Evolutionary conservation across 768 basidiomycete genomes (phyloP).

Genomic region (Suillus tomentosus): DNA sequence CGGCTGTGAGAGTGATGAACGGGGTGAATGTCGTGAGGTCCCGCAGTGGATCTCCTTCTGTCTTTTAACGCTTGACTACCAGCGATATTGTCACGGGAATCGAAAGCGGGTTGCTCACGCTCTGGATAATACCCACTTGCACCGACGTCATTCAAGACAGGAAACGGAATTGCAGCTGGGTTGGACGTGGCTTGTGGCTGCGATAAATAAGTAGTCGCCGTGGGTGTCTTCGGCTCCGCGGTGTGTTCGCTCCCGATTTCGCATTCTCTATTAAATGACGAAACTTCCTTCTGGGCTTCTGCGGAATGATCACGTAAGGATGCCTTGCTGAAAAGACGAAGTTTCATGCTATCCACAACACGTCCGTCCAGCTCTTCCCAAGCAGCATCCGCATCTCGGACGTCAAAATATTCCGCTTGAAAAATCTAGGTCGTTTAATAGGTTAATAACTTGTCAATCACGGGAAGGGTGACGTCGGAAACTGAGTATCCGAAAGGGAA

Average conservation of each 20-base stretch:
- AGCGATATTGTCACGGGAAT: background rate
- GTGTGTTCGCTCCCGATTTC: conserved; percentile 33
- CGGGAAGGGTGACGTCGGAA: background rate
- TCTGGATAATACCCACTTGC: conserved; percentile 24
- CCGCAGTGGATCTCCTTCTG: conserved; percentile 3
- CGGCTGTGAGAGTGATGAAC: conserved; percentile 20
- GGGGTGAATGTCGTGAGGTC: conserved; percentile 15
- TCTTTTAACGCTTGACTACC: background rate
- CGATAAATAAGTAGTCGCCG: conserved; percentile 36
- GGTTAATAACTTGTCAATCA: background rate
- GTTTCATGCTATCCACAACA: conserved; percentile 51
- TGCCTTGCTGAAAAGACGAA: conserved; percentile 45
- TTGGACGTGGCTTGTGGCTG: conserved; percentile 29
- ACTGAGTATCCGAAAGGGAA: conserved; percentile 8
- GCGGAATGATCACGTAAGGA: conserved; percentile 24
- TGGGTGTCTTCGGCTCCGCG: conserved; percentile 41
- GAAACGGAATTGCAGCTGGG: conserved; percentile 26
- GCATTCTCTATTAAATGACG: conserved; percentile 25
- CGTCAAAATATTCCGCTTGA: conserved; percentile 68
- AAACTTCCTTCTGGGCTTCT: conserved; percentile 33
- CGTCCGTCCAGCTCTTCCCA: conserved; percentile 50
- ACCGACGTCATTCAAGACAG: conserved; percentile 27
- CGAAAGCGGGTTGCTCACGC: conserved; percentile 21
- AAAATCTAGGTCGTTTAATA: conserved; percentile 39
- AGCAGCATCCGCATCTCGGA: conserved; percentile 57